Evolutionary conservation across 768 basidiomycete genomes (phyloP).

Genomic region (Mycena olivaceomarginata): DNA sequence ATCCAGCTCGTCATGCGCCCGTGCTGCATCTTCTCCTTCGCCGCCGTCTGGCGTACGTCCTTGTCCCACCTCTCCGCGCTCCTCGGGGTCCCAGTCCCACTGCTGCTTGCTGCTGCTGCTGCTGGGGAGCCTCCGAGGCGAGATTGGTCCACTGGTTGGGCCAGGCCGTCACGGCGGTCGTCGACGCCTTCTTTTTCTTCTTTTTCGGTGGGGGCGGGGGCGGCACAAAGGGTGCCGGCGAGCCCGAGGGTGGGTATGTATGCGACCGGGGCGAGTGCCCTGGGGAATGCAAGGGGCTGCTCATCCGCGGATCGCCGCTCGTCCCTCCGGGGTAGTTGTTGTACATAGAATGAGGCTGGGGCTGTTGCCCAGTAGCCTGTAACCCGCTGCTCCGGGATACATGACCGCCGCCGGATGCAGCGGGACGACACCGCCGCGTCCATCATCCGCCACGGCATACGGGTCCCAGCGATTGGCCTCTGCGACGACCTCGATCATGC

Average conservation of each 20-base stretch:
- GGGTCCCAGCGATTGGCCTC: constrained; percentile 47
- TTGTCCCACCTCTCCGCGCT: constrained; percentile 36
- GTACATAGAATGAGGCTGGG: constrained; percentile 9
- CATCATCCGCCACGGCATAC: constrained; percentile 36
- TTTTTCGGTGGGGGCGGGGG: constrained; percentile 20
- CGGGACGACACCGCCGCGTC: constrained; percentile 37
- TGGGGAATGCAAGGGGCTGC: constrained; percentile 14
- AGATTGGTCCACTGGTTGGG: constrained; percentile 20
- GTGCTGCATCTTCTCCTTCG: constrained; percentile 32
- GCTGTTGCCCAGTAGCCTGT: not conserved
- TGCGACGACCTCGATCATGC: constrained; percentile 74
- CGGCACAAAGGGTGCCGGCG: constrained; percentile 25
- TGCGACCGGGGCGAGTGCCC: constrained; percentile 15
- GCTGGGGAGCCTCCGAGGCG: not conserved
- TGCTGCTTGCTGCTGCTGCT: not conserved
- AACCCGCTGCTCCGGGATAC: constrained; percentile 7
- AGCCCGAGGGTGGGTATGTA: constrained; percentile 16
- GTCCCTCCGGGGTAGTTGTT: not conserved
- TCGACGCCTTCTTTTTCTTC: constrained; percentile 22
- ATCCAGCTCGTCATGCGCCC: constrained; percentile 33
- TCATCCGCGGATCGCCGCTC: constrained; percentile 9
- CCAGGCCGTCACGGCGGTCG: constrained; percentile 36
- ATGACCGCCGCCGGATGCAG: not conserved
- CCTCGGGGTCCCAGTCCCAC: constrained; percentile 28
- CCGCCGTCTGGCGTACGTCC: constrained; percentile 29